Conservation (phyloP, 1,284 basidiomycete species). For the Moniliophthora roreri region DNA sequence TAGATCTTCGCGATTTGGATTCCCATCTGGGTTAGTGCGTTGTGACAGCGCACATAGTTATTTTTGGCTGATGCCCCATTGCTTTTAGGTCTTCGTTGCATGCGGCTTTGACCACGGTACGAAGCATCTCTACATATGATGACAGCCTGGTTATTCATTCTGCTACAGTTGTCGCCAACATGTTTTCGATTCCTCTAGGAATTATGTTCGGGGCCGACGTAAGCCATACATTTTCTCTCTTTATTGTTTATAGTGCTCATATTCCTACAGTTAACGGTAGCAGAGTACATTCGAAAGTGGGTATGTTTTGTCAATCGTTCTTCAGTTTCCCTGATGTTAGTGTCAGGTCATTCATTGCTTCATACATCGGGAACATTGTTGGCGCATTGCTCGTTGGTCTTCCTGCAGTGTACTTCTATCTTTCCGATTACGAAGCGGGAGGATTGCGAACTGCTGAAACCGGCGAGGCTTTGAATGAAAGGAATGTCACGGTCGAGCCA, state of each 20-base stretch:
- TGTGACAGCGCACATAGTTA: neutral
- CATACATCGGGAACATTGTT: slow-evolving; percentile 69
- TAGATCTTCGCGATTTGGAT: slow-evolving; percentile 71
- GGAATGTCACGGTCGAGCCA: neutral
- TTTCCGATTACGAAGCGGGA: slow-evolving; percentile 46
- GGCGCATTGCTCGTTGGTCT: slow-evolving; percentile 65
- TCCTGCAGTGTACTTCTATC: slow-evolving; percentile 61
- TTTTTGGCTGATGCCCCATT: slow-evolving; percentile 6
- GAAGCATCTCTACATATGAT: slow-evolving; percentile 15
- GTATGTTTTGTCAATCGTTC: slow-evolving; percentile 16
- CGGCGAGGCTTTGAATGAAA: slow-evolving; percentile 19
- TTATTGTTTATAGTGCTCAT: slow-evolving; percentile 12
- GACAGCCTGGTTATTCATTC: neutral
- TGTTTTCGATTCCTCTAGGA: slow-evolving; percentile 73
- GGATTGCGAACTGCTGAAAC: slow-evolving; percentile 38
- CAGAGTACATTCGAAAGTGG: slow-evolving; percentile 68
- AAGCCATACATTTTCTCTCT: slow-evolving; percentile 22
- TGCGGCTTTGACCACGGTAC: slow-evolving; percentile 73
- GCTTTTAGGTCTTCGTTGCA: slow-evolving; percentile 62
- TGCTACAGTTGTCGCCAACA: slow-evolving; percentile 61
- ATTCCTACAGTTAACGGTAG: slow-evolving; percentile 47
- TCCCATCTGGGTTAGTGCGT: slow-evolving; percentile 63
- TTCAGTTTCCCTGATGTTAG: neutral
- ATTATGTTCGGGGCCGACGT: slow-evolving; percentile 72
- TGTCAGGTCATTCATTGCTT: slow-evolving; percentile 61